Evolutionary conservation across 2,329 filamentous ascomycete genomes (phyloP).

Genomic region (Stachybotrys chlorohalonatus): DNA sequence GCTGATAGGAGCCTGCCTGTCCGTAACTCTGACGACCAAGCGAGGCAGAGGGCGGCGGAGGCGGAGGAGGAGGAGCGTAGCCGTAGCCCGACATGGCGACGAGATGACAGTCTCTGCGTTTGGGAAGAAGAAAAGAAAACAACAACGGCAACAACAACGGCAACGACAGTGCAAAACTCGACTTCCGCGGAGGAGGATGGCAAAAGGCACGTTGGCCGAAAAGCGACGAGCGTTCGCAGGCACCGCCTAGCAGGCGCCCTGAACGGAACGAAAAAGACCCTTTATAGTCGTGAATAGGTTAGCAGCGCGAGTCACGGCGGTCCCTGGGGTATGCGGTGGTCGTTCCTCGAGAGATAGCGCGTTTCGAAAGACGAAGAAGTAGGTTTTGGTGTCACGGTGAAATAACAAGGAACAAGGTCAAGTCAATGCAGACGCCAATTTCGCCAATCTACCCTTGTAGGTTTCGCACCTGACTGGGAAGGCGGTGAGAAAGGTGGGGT

Average conservation of each 20-base stretch:
- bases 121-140: conserved; percentile 3
- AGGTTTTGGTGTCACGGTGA: neutral
- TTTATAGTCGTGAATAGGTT: too few relatives aligned
- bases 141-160: too few relatives aligned
- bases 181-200: too few relatives aligned
- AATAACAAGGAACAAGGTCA: neutral
- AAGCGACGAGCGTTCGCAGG: too few relatives aligned
- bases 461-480: neutral
- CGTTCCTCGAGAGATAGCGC: neutral
- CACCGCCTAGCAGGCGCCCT: too few relatives aligned
- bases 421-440: neutral
- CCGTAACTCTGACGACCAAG: conserved; percentile 26
- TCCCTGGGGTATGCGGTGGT: too few relatives aligned
- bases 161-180: too few relatives aligned
- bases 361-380: neutral
- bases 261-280: too few relatives aligned
- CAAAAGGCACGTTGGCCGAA: too few relatives aligned
- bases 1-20: conserved; percentile 26
- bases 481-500: conserved; percentile 4
- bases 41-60: conserved; percentile 29
- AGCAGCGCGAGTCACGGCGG: too few relatives aligned
- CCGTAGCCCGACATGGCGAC: conserved; percentile 38
- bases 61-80: conserved; percentile 45
- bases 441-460: neutral
- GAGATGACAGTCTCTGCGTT: neutral